Base-by-base conservation (phyloP, 116 monocot species). In the Trichopus zeylanicus region DNA sequence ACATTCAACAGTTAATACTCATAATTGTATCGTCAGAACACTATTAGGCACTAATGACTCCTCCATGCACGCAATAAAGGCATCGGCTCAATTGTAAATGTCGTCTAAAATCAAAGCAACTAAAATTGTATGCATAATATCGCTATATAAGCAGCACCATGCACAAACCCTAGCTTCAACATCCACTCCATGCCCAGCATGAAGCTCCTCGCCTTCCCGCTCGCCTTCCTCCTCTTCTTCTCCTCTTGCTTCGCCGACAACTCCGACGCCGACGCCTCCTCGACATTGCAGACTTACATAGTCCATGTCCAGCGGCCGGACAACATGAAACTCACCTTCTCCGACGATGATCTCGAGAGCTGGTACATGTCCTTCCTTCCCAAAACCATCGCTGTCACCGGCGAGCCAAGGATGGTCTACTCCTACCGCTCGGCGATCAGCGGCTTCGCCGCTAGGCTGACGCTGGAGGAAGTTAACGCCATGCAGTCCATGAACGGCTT, bases 371-470 rank as follows among this genome's bases (percentile, higher is more conserved):
- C 59, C 38, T 59, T 59, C 39, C 15, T 38, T 32, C 59, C 24
- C 33, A 33, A 54, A 25, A 8, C 29, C 38, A 22, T 20, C 18
- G 37, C 2, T 25, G 31, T 25, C 35, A 16, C 53, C 64, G 13
- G 1, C 10, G 62, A 48, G 21, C 27, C 62, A 0, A 39, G 48
- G 6, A 31, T 65, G 6, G 11, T 65, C 16, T 51, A 59, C 72
- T 34, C 72, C 22, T 72, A 72, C 51, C 9, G 3, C 46, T 2
- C 9, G 2, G 46, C 18, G 10, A 46, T 46, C 15, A 46, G 46
- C 46, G 46, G 27, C 18, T 65, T 72, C 51, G 65, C 72, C 4
- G 65, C 65, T 5, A 29, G n/a, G 31, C 49, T 72, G 15, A 59
- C 51, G 13, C 33, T 52, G 12, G 65, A 65, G 29, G 72, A 64